phyloP scores from a whole-genome alignment of 768 basidiomycete genomes.

The Lepiota venenata region DNA sequence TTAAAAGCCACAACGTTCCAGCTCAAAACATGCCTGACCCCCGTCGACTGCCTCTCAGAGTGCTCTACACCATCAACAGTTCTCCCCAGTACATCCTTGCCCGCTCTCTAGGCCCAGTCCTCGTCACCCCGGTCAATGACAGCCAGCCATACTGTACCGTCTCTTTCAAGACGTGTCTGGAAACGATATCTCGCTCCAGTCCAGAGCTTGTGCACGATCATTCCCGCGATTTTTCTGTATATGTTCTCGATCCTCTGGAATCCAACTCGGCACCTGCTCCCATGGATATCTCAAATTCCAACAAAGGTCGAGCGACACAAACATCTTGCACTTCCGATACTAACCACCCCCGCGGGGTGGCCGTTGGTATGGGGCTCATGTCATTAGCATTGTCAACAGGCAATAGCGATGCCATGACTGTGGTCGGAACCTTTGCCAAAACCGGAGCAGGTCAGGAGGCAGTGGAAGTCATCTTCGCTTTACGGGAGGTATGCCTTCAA shows the following conservation, averaged over 20 bases:
- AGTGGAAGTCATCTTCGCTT: conserved; percentile 59
- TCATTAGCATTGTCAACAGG: conserved; percentile 57
- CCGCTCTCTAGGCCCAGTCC: conserved; percentile 46
- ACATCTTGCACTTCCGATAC: conserved; percentile 19
- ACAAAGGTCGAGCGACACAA: conserved; percentile 15
- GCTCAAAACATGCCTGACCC: conserved; percentile 18
- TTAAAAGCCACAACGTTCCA: neutral
- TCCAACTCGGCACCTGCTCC: conserved; percentile 53
- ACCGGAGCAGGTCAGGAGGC: conserved; percentile 47
- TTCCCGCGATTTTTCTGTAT: conserved; percentile 70
- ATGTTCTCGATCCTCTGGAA: conserved; percentile 78
- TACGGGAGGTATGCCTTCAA: conserved; percentile 41
- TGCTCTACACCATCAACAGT: conserved; percentile 72
- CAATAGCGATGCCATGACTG: conserved; percentile 38
- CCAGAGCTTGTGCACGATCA: conserved; percentile 66
- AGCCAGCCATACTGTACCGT: conserved; percentile 46
- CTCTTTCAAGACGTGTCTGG: conserved; percentile 64
- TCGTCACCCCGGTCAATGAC: conserved; percentile 29
- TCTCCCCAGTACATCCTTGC: conserved; percentile 78
- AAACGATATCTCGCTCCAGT: conserved; percentile 63
- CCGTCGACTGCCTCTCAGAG: conserved; percentile 47
- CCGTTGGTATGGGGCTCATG: conserved; percentile 73
- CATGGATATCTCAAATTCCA: conserved; percentile 34
- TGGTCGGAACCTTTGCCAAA: conserved; percentile 61
- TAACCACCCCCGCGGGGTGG: conserved; percentile 49